phyloP scores from a whole-genome alignment of 768 basidiomycete species.

The Imleria badia region DNA sequence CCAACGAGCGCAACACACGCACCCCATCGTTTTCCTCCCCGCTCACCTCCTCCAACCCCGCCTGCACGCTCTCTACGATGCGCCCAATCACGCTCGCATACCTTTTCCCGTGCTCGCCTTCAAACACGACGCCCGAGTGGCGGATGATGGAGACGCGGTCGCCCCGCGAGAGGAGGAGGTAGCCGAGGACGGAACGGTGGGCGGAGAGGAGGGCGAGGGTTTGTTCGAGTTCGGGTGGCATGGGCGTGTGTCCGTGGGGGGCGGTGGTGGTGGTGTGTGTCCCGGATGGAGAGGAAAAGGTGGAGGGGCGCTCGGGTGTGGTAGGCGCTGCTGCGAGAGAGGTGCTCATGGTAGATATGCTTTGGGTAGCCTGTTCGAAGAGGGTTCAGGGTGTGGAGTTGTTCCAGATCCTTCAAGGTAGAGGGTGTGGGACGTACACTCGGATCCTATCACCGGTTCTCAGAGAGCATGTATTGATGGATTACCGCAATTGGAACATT shows the following conservation, averaged over 20 bases:
- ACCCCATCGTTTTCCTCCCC: constrained; percentile 61
- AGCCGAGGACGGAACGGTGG: constrained; percentile 84
- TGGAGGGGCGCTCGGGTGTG: constrained; percentile 3
- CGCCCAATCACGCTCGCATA: constrained; percentile 70
- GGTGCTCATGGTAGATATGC: constrained; percentile 13
- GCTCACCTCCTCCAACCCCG: constrained; percentile 77
- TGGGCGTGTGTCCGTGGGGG: constrained; percentile 23
- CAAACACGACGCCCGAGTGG: constrained; percentile 82
- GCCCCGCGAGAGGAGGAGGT: constrained; percentile 76
- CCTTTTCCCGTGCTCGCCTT: constrained; percentile 76
- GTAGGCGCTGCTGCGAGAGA: constrained; percentile 9
- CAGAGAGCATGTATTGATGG: too few relatives aligned
- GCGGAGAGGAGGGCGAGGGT: constrained; percentile 74
- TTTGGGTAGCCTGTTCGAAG: constrained; percentile 4
- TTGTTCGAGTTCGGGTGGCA: constrained; percentile 81
- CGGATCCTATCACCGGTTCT: too few relatives aligned
- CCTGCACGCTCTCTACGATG: constrained; percentile 77
- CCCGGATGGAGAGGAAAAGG: constrained; percentile 10
- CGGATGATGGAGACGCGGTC: constrained; percentile 77
- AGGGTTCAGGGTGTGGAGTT: constrained; percentile 17
- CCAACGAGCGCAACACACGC: neutral
- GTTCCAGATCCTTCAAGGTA: too few relatives aligned
- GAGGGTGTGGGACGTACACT: too few relatives aligned
- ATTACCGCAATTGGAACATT: neutral
- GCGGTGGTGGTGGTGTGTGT: constrained; percentile 1